Conservation (phyloP, 768 basidiomycete species). For the Russula virescens region DNA sequence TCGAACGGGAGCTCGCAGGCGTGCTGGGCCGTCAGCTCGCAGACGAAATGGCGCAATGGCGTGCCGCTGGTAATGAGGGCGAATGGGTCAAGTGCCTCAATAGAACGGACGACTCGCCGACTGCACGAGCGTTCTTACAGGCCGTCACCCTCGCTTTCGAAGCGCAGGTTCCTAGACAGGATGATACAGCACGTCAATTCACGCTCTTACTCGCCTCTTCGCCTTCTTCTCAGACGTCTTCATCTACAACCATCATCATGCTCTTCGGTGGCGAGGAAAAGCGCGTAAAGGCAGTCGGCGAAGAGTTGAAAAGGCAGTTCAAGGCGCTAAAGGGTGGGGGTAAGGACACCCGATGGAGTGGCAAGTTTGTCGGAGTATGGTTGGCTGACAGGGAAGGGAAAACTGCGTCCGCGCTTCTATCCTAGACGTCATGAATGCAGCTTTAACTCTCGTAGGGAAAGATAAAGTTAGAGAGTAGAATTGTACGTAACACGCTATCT, state of each 20-base stretch:
- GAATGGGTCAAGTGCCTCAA: constrained; percentile 48
- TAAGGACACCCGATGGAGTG: constrained; percentile 71
- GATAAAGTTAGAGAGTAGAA: not conserved
- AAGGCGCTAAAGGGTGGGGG: constrained; percentile 67
- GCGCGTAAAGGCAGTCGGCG: constrained; percentile 53
- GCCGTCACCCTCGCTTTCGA: constrained; percentile 48
- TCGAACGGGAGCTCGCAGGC: constrained; percentile 60
- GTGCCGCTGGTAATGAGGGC: constrained; percentile 24
- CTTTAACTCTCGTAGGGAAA: not conserved
- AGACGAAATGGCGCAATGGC: constrained; percentile 31
- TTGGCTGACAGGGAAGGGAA: constrained; percentile 41
- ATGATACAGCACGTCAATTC: constrained; percentile 31
- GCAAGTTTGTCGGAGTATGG: constrained; percentile 65
- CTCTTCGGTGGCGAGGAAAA: constrained; percentile 56
- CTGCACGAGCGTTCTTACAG: constrained; percentile 54
- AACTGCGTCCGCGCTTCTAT: constrained; percentile 27
- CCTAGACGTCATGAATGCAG: not conserved
- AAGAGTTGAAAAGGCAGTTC: constrained; percentile 50
- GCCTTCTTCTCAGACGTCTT: constrained; percentile 46
- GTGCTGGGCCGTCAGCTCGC: constrained; percentile 40
- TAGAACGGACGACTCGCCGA: constrained; percentile 55
- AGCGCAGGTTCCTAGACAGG: constrained; percentile 24
- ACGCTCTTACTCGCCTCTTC: constrained; percentile 57
- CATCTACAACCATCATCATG: constrained; percentile 50
- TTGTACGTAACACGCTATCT: not conserved